Evolutionary conservation across 495 filamentous ascomycete genomes (phyloP).

Genomic region (Tuber borchii): DNA sequence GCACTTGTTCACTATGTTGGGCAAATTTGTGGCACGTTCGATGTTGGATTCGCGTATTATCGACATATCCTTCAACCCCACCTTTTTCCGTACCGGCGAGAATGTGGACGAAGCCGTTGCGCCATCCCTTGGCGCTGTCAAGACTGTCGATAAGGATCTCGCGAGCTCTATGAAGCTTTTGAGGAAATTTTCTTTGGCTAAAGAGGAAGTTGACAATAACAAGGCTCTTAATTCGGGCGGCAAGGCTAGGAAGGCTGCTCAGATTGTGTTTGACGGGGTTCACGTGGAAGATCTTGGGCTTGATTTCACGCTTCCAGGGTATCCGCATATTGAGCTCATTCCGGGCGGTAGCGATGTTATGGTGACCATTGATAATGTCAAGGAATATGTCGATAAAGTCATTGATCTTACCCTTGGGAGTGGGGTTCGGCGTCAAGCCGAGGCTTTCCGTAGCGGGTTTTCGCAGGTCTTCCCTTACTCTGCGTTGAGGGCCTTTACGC

Average conservation of each 20-base stretch:
- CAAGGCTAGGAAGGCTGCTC: conserved; percentile 60
- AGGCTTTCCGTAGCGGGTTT: conserved; percentile 86
- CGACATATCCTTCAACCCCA: conserved; percentile 94
- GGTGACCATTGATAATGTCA: conserved; percentile 86
- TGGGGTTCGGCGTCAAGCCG: conserved; percentile 81
- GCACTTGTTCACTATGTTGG: conserved; percentile 84
- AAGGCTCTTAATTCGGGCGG: conserved; percentile 56
- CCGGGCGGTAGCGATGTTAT: conserved; percentile 62
- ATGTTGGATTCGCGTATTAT: conserved; percentile 99
- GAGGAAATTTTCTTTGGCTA: conserved; percentile 77
- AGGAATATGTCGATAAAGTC: conserved; percentile 77
- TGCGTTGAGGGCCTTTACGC: conserved; percentile 87
- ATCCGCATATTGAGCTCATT: conserved; percentile 79
- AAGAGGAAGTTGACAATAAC: conserved; percentile 71
- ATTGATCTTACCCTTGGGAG: conserved; percentile 83
- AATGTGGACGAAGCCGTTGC: conserved; percentile 59
- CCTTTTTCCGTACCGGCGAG: conserved; percentile 91
- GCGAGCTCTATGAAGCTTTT: conserved; percentile 80
- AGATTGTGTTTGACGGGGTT: conserved; percentile 65
- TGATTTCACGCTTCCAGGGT: conserved; percentile 92
- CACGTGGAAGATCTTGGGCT: conserved; percentile 79
- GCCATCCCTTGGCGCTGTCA: conserved; percentile 86
- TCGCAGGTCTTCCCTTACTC: conserved; percentile 95
- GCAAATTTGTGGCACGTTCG: conserved; percentile 93
- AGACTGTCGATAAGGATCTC: conserved; percentile 77